A percentile compares a stretch with the other conserved stretches of the same genome.
These are phyloP conservation scores for Wickerhamomyces sp. DNA, from an alignment of 1,139 yeast genomes.

Conservation along the genomic window DNA sequence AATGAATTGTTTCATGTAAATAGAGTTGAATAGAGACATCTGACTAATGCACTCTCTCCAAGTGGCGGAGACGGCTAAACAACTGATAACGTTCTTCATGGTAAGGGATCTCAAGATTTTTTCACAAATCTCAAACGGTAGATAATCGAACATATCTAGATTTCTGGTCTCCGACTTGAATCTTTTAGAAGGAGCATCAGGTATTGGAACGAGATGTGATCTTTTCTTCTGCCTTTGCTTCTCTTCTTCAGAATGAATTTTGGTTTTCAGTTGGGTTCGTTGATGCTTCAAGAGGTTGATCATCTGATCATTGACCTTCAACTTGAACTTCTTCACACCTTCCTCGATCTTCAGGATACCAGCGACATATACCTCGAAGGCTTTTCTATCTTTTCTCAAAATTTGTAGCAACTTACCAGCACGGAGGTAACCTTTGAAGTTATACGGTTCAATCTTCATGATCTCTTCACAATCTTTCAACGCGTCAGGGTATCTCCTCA, in stretches of 20 bases:
- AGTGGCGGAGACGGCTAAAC: slow-evolving; percentile 10
- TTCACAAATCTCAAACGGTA: slow-evolving; percentile 17
- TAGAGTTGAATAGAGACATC: slow-evolving; percentile 13
- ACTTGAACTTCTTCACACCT: slow-evolving; percentile 19
- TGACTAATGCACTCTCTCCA: slow-evolving; percentile 14
- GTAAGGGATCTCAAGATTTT: slow-evolving; percentile 7
- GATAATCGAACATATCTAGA: slow-evolving; percentile 8
- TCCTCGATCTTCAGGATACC: slow-evolving; percentile 32
- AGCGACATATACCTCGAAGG: slow-evolving; percentile 36
- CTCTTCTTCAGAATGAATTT: background rate
- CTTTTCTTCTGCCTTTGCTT: background rate
- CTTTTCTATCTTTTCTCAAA: slow-evolving; percentile 33
- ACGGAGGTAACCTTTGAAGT: slow-evolving; percentile 57
- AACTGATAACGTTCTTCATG: slow-evolving; percentile 8
- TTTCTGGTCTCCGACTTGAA: background rate
- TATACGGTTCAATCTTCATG: slow-evolving; percentile 44
- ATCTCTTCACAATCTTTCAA: slow-evolving; percentile 40
- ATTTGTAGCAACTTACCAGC: slow-evolving; percentile 39
- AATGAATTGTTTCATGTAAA: slow-evolving; percentile 8
- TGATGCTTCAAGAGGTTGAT: slow-evolving; percentile 5
- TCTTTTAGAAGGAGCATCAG: background rate
- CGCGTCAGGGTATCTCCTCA: slow-evolving; percentile 37
- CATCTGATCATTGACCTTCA: slow-evolving; percentile 18
- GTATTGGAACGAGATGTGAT: slow-evolving; percentile 1
- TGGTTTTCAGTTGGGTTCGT: slow-evolving; percentile 1